Base-by-base conservation (phyloP, 208 protist genomes). In the Crithidia expoeki region DNA sequence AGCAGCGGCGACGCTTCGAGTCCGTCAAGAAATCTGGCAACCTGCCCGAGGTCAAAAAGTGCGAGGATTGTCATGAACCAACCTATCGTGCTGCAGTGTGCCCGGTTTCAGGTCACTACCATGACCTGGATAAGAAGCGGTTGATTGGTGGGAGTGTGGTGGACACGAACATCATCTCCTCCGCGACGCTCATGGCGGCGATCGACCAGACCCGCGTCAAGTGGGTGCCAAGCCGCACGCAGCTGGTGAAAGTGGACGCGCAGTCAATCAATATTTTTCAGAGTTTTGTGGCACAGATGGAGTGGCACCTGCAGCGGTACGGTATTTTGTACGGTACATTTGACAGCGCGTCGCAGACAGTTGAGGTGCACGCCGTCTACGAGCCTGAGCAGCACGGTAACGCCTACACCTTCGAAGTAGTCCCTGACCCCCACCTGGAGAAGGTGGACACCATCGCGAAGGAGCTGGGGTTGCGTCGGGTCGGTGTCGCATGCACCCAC, bases 321-420 rank as follows among this genome's bases (percentile, higher is more conserved):
- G 93, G 88, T 33, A 83, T 95, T 40, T 72, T 97, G 33, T 97
- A 97, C 76, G 93, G 93, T 38, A 77, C 59, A 10, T 90, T 88
- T 75, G 81, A 93, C 47, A 66, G 23, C 12, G 66, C 46, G 1
- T 53, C 49, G 11, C 61, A 73, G 25, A 77, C 68, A 11, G 52
- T 95, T 19, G 86, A 94, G 65, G 85, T 93, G 56, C 93, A 97
- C 74, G 81, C 90, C 32, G 69, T 95, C 6, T 97, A 97, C 67
- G 93, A 97, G 72, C 90, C 90, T 0, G 83, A 95, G 79, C 89
- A 95, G 78, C 73, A 83, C 40, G 87, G 89, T 36, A 89, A 78
- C 60, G 58, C 69, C 4, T 75, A 68, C 61, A 75, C 81, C 57
- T 91, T 95, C 50, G 79, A 84, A 23, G 67, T 72, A 21, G 17